These are phyloP conservation scores for Pythium phragmitis DNA, from an alignment of 352 stramenopile genomes.

Conservation along the genomic window DNA sequence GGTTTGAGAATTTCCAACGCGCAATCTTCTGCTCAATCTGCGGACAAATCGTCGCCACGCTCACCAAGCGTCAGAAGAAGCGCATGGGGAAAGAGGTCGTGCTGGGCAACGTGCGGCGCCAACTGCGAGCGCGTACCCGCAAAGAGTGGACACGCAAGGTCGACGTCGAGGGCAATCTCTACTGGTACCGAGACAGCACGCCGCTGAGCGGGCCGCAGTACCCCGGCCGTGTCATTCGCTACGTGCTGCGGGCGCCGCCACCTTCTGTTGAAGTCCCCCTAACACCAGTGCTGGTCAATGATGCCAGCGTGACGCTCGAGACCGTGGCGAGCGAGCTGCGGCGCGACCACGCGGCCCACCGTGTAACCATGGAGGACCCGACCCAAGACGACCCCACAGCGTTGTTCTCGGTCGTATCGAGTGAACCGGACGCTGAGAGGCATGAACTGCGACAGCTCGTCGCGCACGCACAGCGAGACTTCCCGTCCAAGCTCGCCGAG, in stretches of 20 bases:
- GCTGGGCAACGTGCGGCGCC: conserved; percentile 8
- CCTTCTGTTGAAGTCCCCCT: background rate
- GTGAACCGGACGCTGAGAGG: background rate
- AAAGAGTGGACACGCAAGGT: conserved; percentile 44
- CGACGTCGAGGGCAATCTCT: conserved; percentile 34
- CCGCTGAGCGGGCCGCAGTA: conserved; percentile 17
- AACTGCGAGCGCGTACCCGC: conserved; percentile 19
- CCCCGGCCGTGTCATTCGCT: conserved; percentile 15
- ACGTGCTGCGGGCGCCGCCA: conserved; percentile 4
- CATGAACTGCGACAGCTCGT: conserved; percentile 16
- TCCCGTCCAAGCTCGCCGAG: conserved; percentile 37
- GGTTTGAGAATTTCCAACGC: conserved; percentile 34
- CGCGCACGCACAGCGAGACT: conserved; percentile 24
- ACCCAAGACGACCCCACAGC: conserved; percentile 7
- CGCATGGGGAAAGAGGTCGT: conserved; percentile 20
- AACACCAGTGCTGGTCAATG: background rate
- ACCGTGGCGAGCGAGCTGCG: background rate
- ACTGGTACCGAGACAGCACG: conserved; percentile 33
- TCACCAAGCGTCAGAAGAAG: conserved; percentile 19
- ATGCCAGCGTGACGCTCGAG: background rate
- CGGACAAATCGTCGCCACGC: conserved; percentile 20
- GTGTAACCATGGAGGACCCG: conserved; percentile 12
- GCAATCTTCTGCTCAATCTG: conserved; percentile 28
- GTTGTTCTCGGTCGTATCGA: conserved; percentile 11
- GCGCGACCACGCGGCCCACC: conserved; percentile 9